Evolutionary conservation across 2,329 filamentous ascomycete species (phyloP), one percentile per base, ranked within the genome.

Genomic region (Colletotrichum coccodes): DNA sequence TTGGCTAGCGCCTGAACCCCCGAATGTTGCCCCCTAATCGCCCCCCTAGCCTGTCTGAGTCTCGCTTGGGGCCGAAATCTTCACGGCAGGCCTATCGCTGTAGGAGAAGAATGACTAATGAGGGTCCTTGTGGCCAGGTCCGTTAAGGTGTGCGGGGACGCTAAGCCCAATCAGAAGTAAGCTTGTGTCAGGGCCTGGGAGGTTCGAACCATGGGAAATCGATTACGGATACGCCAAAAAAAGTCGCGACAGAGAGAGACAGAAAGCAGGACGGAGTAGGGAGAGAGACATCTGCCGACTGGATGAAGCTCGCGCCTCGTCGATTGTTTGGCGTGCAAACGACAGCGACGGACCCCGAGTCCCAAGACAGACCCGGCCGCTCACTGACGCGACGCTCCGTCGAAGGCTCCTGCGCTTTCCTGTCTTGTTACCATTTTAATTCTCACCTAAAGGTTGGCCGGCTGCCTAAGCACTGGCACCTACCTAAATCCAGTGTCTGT

Each of bases 91-190:
- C 32, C 30, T 47, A 4, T 53, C 28, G 42, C 42, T 30, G 56
- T 36, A n/a, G 30, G 56, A 30, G 46, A 21, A 26, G 16, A 2
- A 18, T 57, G 38, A 46, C 30, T 47, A 59, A 59, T 47, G 40
- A 34, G 28, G n/a, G 32, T 18, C 54, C 53, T 42, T n/a, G 18
- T n/a, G 26, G 34, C 42, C 36, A 34, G 40, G 28, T 49, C 40
- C 50, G 58, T 49, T 44, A n/a, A 56, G 36, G 53, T 34, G 14
- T n/a, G 49, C 40, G 62, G 66, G 14, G 62, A 66, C 61, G 66
- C 66, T 69, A 69, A 60, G 47, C 56, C 66, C 40, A 32, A 69
- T 69, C 49, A 32, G 54, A 69, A 69, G 62, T 56, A 66, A 65
- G 66, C 66, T 66, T 60, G 62, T 69, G 49, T 68, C 65, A 68